These are phyloP conservation scores for Podila epigama DNA, from an alignment of 192 early-diverging fungal genomes.

Conservation along the genomic window DNA sequence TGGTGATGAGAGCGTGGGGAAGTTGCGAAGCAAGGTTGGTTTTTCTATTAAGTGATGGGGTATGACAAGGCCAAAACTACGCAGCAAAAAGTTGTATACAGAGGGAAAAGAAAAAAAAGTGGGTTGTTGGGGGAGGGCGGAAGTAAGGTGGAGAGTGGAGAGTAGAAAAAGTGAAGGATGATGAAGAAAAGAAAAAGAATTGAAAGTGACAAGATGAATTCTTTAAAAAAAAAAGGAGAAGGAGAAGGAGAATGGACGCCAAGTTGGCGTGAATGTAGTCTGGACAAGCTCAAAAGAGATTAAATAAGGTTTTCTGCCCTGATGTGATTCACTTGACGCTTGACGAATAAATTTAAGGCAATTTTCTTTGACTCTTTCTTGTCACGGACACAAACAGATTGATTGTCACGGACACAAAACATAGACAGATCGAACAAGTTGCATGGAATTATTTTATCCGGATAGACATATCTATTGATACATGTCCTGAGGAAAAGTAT, in stretches of 20 bases:
- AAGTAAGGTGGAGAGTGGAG: background rate
- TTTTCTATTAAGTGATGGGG: too few relatives aligned
- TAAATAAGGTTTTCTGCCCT: too few relatives aligned
- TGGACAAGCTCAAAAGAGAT: too few relatives aligned
- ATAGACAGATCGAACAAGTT: background rate
- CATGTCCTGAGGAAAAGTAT: constrained; percentile 57
- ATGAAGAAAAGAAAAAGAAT: background rate
- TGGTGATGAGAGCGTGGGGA: background rate
- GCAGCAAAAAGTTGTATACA: too few relatives aligned
- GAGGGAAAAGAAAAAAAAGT: too few relatives aligned
- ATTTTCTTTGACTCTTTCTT: too few relatives aligned
- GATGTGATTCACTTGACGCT: too few relatives aligned
- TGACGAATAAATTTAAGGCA: too few relatives aligned
- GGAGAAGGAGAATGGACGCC: background rate
- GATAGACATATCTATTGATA: constrained; percentile 47
- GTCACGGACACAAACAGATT: background rate
- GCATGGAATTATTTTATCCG: background rate
- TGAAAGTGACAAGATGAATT: background rate
- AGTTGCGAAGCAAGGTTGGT: too few relatives aligned
- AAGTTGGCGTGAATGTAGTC: background rate
- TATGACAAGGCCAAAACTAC: too few relatives aligned
- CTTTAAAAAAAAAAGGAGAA: background rate
- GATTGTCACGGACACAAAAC: too few relatives aligned
- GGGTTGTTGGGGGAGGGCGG: background rate
- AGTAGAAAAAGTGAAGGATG: background rate